Evolutionary conservation across 768 basidiomycete species (phyloP), one percentile per base, ranked within the genome.

Genomic region (Neoboletus brunneissimus): DNA sequence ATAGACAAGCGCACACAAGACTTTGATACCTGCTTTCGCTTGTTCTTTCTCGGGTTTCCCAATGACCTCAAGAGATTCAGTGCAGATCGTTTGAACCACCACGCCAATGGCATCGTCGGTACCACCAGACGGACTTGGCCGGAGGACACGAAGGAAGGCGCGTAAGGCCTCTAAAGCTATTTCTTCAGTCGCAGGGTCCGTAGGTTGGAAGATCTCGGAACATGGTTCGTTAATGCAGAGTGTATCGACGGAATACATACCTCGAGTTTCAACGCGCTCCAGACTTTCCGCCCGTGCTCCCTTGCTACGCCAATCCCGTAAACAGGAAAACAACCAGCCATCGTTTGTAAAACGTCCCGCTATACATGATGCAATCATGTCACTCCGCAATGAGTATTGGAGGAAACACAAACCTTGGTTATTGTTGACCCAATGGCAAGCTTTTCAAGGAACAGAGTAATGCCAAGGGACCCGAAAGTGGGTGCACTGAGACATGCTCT

Each of bases 21-120:
- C 82, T 68, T 91, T 93, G 45, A 88, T 88, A 1, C 94, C 94
- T 40, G 91, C 86, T 67, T 86, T 86, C 1, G 95, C 94, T 68
- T 94, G 90, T 67, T 83, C 88, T 75, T 98, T 98, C 70, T 98
- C 97, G 0, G 96, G 94, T 67, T 97, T 91, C 42, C 85, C 81
- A 42, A 98, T 73, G 54, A 89, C 83, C 23, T 81, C 78, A 9
- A 94, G 77, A 63, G 91, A 94, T 66, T 97, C 91, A 53, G 85
- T 81, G 58, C 88, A 89, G 0, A 89, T 86, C 42, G 88, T 85
- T 59, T 80, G 81, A 16, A 87, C 87, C 3, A 96, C 75, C 6
- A 84, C 86, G 46, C 80, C 74, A 16, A 81, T 72, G 1, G 51
- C 29, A 40, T 59, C 59, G 46, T 79, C 75, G 31, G 70, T 66